A percentile compares a stretch with the other conserved stretches of the same genome.
phyloP scores from a whole-genome alignment of 345 rosid genomes.

The Eucalyptus grandis region DNA sequence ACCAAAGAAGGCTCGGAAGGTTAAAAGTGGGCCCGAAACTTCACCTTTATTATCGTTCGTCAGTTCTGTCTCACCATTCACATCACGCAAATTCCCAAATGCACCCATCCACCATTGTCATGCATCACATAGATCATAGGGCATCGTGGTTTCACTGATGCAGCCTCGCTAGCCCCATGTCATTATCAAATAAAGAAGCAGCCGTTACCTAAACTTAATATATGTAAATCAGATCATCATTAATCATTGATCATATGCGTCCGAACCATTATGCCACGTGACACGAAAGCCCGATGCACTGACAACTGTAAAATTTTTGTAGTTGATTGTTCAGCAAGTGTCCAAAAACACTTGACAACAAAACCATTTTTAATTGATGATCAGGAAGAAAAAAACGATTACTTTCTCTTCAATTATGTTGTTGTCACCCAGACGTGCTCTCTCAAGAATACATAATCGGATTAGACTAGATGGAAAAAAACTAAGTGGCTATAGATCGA shows the following conservation, averaged over 20 bases:
- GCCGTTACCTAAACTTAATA: background rate
- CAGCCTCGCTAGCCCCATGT: background rate
- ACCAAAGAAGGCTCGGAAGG: background rate
- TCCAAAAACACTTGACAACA: background rate
- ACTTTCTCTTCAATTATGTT: fast-evolving
- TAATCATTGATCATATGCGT: background rate
- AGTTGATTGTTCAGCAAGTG: background rate
- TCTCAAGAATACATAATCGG: no score
- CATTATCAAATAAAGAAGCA: no score
- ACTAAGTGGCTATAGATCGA: no score
- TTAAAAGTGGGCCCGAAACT: background rate
- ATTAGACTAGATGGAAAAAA: no score
- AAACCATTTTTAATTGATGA: no score
- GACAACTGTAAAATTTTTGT: background rate
- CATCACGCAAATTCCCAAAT: no score
- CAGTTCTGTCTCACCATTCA: no score
- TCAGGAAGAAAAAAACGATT: no score
- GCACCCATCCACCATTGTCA: background rate
- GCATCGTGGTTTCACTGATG: background rate
- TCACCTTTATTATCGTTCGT: no score
- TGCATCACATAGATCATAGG: no score
- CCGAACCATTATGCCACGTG: background rate
- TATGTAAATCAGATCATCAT: no score
- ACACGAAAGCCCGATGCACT: background rate
- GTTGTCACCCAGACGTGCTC: no score